These are phyloP conservation scores for Hypholoma fasciculare DNA, from an alignment of 768 basidiomycete species.

Conservation along the genomic window DNA sequence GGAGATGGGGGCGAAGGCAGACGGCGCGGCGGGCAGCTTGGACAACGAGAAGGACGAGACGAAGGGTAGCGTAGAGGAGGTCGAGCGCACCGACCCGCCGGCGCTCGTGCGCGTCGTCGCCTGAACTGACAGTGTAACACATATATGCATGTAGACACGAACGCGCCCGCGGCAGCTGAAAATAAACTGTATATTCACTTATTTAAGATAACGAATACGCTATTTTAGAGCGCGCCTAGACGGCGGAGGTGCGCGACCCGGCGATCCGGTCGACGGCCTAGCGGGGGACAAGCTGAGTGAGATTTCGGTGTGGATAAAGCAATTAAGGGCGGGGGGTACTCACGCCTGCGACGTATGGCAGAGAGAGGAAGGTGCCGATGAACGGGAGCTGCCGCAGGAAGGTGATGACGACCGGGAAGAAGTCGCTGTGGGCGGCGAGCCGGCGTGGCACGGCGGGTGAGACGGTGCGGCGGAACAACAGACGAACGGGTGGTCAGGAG, in stretches of 20 bases:
- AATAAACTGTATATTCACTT: no score
- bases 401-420: slow-evolving; percentile 98
- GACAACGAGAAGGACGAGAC: neutral
- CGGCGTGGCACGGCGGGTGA: neutral
- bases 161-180: no score
- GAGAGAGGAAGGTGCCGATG: slow-evolving; percentile 79
- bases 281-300: neutral
- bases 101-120: neutral
- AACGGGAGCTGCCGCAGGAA: slow-evolving; percentile 94
- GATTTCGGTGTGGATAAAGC: neutral
- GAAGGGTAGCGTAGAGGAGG: slow-evolving; percentile 7
- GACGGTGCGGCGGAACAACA: neutral
- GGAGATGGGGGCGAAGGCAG: no score
- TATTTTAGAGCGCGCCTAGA: slow-evolving; percentile 30
- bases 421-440: slow-evolving; percentile 62
- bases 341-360: slow-evolving; percentile 88
- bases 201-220: no score
- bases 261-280: slow-evolving; percentile 80
- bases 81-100: neutral
- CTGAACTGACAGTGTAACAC: no score
- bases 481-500: slow-evolving; percentile 1
- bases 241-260: slow-evolving; percentile 75
- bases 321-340: slow-evolving; percentile 24
- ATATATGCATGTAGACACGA: no score
- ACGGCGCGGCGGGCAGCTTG: neutral